phyloP scores from a whole-genome alignment of 225 moss, liverwort and hornwort genomes.

The Sphagnum tenellum region DNA sequence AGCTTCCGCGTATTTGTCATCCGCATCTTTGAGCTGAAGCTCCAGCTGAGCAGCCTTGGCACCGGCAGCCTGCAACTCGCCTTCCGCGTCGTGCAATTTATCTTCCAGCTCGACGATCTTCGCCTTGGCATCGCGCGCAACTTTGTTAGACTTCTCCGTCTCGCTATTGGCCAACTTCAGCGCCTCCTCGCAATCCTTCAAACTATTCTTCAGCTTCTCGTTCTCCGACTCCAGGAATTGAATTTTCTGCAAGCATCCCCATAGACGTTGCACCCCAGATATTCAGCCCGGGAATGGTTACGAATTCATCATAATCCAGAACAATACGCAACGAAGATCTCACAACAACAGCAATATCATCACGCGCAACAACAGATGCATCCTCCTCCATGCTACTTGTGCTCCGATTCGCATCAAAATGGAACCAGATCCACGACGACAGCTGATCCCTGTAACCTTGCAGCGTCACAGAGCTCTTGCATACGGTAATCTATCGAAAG shows the following conservation, averaged over 20 bases:
- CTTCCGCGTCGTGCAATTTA: slow-evolving; percentile 29
- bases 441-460: too few species aligned
- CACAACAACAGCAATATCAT: neutral
- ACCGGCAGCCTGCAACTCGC: slow-evolving; percentile 35
- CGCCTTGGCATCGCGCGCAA: slow-evolving; percentile 25
- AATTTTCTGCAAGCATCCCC: slow-evolving; percentile 21
- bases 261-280: too few species aligned
- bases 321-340: neutral
- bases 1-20: slow-evolving; percentile 5
- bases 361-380: neutral
- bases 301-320: neutral
- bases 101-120: slow-evolving; percentile 27
- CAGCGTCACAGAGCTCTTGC: too few species aligned
- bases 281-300: too few species aligned
- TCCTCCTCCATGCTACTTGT: too few species aligned
- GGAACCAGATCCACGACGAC: too few species aligned
- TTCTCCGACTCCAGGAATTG: slow-evolving; percentile 27
- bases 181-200: slow-evolving; percentile 41
- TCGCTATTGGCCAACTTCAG: slow-evolving; percentile 37
- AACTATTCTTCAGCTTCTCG: slow-evolving; percentile 15
- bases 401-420: too few species aligned
- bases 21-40: slow-evolving; percentile 16
- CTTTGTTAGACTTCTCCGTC: slow-evolving; percentile 52
- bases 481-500: too few species aligned
- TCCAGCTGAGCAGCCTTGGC: slow-evolving; percentile 30